A percentile compares a stretch with the other conserved stretches of the same genome.
These are phyloP conservation scores for Debaryomyces nepalensis DNA, from an alignment of 1,139 yeast genomes.

Conservation along the genomic window DNA sequence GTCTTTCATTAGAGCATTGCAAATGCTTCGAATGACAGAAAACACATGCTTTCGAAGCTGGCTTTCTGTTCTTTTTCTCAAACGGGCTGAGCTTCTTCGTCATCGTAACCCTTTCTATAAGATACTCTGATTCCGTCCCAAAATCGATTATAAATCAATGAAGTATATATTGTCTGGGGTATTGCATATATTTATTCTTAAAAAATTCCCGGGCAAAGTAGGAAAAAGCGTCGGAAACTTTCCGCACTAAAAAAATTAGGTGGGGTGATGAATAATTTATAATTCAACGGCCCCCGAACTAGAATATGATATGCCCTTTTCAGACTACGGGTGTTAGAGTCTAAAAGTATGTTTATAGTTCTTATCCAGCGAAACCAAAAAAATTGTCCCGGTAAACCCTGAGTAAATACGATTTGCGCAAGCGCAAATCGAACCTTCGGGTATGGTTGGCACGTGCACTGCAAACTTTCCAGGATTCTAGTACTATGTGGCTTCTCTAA, in stretches of 20 bases:
- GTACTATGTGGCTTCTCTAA: too few relatives aligned
- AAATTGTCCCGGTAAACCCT: too few relatives aligned
- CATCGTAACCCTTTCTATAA: conserved; percentile 38
- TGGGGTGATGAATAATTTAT: background rate
- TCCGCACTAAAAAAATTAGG: background rate
- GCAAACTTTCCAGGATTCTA: too few relatives aligned
- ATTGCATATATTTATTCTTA: conserved; percentile 5
- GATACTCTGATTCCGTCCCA: background rate
- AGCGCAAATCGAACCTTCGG: too few relatives aligned
- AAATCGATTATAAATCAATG: background rate
- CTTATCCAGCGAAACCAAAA: too few relatives aligned
- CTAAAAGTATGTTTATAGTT: too few relatives aligned
- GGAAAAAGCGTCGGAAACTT: conserved; percentile 7
- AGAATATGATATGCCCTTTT: too few relatives aligned
- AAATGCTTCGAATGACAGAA: conserved; percentile 75
- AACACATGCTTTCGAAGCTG: conserved; percentile 69
- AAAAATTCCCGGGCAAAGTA: conserved; percentile 8
- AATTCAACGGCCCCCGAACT: too few relatives aligned
- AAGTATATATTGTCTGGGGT: conserved; percentile 15
- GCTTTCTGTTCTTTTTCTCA: conserved; percentile 58
- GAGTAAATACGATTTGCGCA: too few relatives aligned
- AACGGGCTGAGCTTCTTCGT: conserved; percentile 60
- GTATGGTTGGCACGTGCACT: too few relatives aligned
- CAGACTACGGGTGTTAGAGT: too few relatives aligned
- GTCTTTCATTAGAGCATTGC: conserved; percentile 64